Evolutionary conservation across 129 eudicot species (phyloP).

Genomic region (Pulicaria dysenterica): DNA sequence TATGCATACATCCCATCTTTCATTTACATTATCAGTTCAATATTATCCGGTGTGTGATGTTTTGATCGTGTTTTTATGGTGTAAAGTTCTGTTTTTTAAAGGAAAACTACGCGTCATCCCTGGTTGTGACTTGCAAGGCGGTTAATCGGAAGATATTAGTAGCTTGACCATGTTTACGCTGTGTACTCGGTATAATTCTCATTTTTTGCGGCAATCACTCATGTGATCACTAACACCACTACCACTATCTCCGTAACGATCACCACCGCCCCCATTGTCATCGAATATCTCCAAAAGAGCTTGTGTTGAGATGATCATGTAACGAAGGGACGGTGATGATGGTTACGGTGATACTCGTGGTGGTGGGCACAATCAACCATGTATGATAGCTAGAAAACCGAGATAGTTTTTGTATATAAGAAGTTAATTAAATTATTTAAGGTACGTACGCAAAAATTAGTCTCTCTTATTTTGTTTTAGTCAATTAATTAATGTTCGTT

Average conservation of each 20-base stretch:
- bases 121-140: no score
- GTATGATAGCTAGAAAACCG: not conserved
- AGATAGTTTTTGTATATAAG: not conserved
- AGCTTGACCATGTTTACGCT: no score
- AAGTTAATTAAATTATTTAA: not conserved
- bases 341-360: slow-evolving; percentile 24
- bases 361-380: not conserved
- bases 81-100: not conserved
- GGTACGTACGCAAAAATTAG: not conserved
- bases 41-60: no score
- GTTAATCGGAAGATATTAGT: no score
- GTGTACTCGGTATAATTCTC: no score
- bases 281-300: not conserved
- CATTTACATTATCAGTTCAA: no score
- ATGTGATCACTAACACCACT: not conserved
- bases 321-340: slow-evolving; percentile 29
- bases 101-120: no score
- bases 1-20: no score
- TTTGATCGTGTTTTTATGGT: no score
- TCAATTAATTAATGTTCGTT: not conserved
- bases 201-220: not conserved
- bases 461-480: no score
- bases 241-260: slow-evolving; percentile 36
- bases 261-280: slow-evolving; percentile 39
- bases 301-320: not conserved